These are phyloP conservation scores for Moesziomyces aphidis DNA, from an alignment of 1,284 basidiomycete species.

Conservation along the genomic window DNA sequence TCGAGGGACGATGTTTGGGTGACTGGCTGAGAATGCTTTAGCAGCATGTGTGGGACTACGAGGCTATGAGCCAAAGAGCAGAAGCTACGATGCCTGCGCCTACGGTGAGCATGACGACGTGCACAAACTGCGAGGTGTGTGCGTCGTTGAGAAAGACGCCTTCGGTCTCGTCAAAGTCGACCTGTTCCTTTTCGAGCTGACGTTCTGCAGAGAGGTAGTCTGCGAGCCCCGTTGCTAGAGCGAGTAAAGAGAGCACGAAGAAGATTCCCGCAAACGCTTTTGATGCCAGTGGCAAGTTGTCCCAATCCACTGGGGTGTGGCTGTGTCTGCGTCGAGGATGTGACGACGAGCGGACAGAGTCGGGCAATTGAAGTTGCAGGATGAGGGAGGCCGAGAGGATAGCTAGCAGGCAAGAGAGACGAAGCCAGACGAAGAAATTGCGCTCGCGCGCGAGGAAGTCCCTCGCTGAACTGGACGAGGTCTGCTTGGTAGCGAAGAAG, in stretches of 20 bases:
- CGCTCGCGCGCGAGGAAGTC: constrained; percentile 43
- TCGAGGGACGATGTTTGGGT: no score
- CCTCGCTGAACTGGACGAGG: constrained; percentile 22
- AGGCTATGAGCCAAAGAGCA: constrained; percentile 26
- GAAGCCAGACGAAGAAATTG: constrained; percentile 41
- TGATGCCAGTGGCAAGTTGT: constrained; percentile 20
- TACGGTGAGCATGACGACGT: constrained; percentile 27
- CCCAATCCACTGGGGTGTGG: constrained; percentile 16
- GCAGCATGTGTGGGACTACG: neutral
- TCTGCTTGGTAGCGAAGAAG: constrained; percentile 15
- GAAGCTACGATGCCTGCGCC: constrained; percentile 29
- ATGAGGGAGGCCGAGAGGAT: constrained; percentile 34
- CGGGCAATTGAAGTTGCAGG: constrained; percentile 32
- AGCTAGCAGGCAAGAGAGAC: constrained; percentile 36
- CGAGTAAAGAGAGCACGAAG: constrained; percentile 20
- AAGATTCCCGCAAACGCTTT: constrained; percentile 30
- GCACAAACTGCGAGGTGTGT: constrained; percentile 22
- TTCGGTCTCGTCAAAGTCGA: constrained; percentile 46
- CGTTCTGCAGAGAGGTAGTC: constrained; percentile 33
- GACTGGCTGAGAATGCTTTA: neutral
- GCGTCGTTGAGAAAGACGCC: constrained; percentile 41
- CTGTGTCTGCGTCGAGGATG: neutral
- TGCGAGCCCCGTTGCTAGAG: constrained; percentile 15
- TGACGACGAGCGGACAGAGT: constrained; percentile 2
- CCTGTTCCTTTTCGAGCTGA: constrained; percentile 37